Base-by-base conservation (phyloP, 495 filamentous ascomycete genomes). In the Hypoxylon fragiforme region DNA sequence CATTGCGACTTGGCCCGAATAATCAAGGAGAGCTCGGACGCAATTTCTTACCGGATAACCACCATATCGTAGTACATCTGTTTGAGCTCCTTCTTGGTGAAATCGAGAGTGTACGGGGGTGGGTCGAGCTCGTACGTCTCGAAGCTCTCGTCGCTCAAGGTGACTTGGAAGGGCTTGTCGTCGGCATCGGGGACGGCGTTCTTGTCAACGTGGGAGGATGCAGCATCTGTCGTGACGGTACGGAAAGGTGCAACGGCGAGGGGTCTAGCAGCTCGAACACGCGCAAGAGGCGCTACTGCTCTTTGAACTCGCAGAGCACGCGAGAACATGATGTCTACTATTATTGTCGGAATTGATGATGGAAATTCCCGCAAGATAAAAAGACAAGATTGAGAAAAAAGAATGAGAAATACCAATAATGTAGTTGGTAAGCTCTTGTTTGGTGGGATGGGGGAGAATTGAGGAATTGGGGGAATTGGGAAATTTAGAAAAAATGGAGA, bases 41-140 rank as follows among this genome's bases (percentile, higher is more conserved):
- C 38, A 35, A 28, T 28, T 36, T 50, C 80, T 68, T 88, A 96
- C 92, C 92, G 80, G 63, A 92, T 85, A 40, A 84, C 76, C 28
- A 97, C 94, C 95, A 98, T 97, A 70, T 98, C 91, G 69, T 84
- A 83, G 81, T 98, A 98, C 86, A 98, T 97, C 82, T 94, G 80
- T 85, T 95, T 96, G 65, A 98, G 78, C 79, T 97, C 88, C 77
- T 86, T 88, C 85, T 98, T 98, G 60, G 94, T 97, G 60, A 91
- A 89, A 60, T 90, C 79, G 64, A 97, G 74, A 45, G 90, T 91
- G 77, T 96, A 95, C 13, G 88, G 77, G 16, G 95, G 95, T 42
- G 91, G 92, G 76, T 97, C 92, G 71, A 97, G 85, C 79, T 97
- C 90, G 77, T 97, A 98, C 52, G 92, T 97, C 82, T 98, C 94